Conservation (phyloP, 352 stramenopile genomes). For the Hyaloperonospora brassicae region DNA sequence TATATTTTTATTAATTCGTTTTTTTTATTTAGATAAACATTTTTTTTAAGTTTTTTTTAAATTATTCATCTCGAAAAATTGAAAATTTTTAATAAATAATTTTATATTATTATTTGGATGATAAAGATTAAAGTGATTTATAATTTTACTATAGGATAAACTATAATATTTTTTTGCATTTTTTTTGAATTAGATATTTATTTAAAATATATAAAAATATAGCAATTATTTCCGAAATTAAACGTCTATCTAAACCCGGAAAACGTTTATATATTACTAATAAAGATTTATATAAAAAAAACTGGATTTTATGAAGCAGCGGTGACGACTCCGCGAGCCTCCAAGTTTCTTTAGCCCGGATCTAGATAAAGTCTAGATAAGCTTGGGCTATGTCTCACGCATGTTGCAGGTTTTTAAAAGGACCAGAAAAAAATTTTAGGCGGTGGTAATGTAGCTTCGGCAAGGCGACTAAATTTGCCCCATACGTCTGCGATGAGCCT, state of each 20-base stretch:
- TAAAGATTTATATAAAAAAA: no score
- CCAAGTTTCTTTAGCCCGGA: no score
- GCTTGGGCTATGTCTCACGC: no score
- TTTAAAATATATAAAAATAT: background rate
- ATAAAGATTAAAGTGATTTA: background rate
- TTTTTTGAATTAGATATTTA: background rate
- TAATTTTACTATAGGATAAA: background rate
- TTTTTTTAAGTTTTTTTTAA: background rate
- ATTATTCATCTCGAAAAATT: background rate
- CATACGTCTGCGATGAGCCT: no score
- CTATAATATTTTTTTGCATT: conserved; percentile 1
- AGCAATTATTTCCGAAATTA: background rate
- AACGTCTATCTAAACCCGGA: background rate
- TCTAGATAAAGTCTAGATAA: no score
- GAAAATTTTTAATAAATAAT: conserved; percentile 1
- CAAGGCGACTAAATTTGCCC: no score
- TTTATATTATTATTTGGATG: conserved; percentile 1
- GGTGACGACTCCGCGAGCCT: no score
- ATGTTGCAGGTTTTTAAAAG: no score
- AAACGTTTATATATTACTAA: background rate
- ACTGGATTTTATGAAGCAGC: no score
- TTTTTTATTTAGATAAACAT: background rate
- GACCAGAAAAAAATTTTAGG: no score
- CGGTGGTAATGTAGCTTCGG: no score
- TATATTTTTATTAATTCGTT: background rate